Percentiles rank a stretch among this genome's conserved stretches.
phyloP scores from a whole-genome alignment of 225 moss, liverwort and hornwort genomes.

The Takakia lepidozioides region DNA sequence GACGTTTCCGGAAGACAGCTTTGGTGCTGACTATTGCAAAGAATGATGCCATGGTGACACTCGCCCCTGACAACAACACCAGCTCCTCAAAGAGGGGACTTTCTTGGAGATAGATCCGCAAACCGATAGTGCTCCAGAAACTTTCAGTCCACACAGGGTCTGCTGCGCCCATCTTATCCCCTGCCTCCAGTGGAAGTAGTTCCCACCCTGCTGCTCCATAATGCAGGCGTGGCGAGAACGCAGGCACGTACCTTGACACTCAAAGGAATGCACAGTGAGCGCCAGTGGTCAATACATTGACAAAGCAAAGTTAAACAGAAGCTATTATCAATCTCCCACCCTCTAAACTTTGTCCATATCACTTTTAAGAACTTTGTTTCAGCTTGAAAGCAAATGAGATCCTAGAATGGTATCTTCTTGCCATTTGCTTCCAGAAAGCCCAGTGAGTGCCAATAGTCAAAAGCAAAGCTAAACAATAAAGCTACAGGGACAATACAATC shows the following conservation, averaged over 20 bases:
- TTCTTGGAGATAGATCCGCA: slow-evolving; percentile 68
- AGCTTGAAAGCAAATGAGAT: too few species aligned
- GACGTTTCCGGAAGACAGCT: slow-evolving; percentile 57
- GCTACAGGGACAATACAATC: too few species aligned
- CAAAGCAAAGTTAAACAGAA: too few species aligned
- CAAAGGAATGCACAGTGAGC: too few species aligned
- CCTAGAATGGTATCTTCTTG: too few species aligned
- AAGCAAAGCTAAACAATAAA: too few species aligned
- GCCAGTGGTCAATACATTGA: too few species aligned
- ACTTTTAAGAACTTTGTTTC: too few species aligned
- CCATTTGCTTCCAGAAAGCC: too few species aligned
- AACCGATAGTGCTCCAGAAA: slow-evolving; percentile 65
- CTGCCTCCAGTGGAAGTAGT: slow-evolving; percentile 52
- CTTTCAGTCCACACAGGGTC: slow-evolving; percentile 96
- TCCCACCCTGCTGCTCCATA: slow-evolving; percentile 60
- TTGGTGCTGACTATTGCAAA: slow-evolving; percentile 39
- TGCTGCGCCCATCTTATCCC: slow-evolving; percentile 72
- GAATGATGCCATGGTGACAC: slow-evolving; percentile 50
- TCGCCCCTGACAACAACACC: slow-evolving; percentile 50
- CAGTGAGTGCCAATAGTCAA: too few species aligned
- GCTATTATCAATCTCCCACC: too few species aligned
- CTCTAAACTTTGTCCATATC: too few species aligned
- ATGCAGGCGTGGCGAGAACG: slow-evolving; percentile 76
- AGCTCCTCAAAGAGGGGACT: slow-evolving; percentile 55
- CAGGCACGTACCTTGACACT: slow-evolving; percentile 75